These are phyloP conservation scores for Fonsecaea monophora DNA, from an alignment of 2,329 filamentous ascomycete species.

Conservation along the genomic window DNA sequence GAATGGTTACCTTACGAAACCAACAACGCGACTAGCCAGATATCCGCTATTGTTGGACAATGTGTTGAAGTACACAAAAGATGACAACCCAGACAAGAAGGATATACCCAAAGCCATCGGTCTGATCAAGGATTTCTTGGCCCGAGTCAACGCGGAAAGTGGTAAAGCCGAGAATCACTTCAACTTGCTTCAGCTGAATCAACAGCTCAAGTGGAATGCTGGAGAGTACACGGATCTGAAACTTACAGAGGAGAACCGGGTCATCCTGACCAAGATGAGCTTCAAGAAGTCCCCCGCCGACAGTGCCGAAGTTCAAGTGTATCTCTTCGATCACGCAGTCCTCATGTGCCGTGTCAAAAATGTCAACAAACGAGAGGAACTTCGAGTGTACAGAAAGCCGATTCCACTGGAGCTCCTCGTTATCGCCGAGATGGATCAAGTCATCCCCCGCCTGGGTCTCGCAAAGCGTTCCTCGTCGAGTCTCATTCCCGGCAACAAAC, in stretches of 20 bases:
- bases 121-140: constrained; percentile 85
- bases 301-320: constrained; percentile 87
- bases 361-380: constrained; percentile 90
- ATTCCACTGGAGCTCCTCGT: constrained; percentile 92
- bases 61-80: constrained; percentile 87
- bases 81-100: constrained; percentile 85
- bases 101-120: constrained; percentile 89
- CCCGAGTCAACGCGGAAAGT: constrained; percentile 89
- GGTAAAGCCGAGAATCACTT: constrained; percentile 98
- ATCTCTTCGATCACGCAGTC: constrained; percentile 95
- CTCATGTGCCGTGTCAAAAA: constrained; percentile 89
- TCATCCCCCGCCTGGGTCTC: constrained; percentile 79
- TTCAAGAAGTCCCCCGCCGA: constrained; percentile 93
- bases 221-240: constrained; percentile 93
- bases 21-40: constrained; percentile 89
- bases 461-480: constrained; percentile 88
- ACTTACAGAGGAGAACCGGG: constrained; percentile 88
- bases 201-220: constrained; percentile 87
- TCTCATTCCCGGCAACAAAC: constrained; percentile 69
- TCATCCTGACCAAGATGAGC: constrained; percentile 90
- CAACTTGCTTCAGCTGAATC: constrained; percentile 89
- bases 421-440: constrained; percentile 96
- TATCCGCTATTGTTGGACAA: constrained; percentile 93
- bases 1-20: constrained; percentile 97
- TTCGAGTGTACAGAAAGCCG: constrained; percentile 92